Evolutionary conservation across 2,329 filamentous ascomycete genomes (phyloP).

Genomic region (Fusarium gaditjirri): DNA sequence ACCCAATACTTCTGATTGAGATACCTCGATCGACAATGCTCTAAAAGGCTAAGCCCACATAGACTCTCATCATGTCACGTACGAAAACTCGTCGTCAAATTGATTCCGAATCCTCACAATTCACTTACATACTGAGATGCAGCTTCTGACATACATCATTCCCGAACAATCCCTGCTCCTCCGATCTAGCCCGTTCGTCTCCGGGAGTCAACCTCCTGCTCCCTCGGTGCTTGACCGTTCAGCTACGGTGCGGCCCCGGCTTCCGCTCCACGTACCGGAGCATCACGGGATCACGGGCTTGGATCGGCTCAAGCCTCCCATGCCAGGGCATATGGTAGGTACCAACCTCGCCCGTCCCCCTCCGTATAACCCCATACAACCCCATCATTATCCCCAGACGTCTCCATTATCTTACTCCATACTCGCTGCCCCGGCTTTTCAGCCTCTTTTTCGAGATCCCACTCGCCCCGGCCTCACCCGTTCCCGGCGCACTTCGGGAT

Average conservation of each 20-base stretch:
- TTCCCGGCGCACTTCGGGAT: slow-evolving; percentile 43
- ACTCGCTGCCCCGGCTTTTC: slow-evolving; percentile 40
- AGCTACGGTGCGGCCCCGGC: slow-evolving; percentile 41
- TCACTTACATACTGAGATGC: slow-evolving; percentile 23
- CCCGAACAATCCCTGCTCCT: slow-evolving; percentile 38
- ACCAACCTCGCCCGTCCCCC: slow-evolving; percentile 22
- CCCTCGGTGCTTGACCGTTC: slow-evolving; percentile 39
- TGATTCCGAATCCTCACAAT: slow-evolving; percentile 10
- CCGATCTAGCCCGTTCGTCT: slow-evolving; percentile 43
- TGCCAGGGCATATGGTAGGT: slow-evolving; percentile 13
- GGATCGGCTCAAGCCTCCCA: slow-evolving; percentile 41
- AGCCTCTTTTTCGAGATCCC: slow-evolving; percentile 41
- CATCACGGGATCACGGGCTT: slow-evolving; percentile 46
- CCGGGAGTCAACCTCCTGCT: slow-evolving; percentile 14
- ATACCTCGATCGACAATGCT: slow-evolving; percentile 10
- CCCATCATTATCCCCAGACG: slow-evolving; percentile 22
- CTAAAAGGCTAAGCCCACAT: slow-evolving; percentile 17
- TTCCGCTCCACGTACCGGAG: slow-evolving; percentile 44
- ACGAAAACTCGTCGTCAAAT: slow-evolving; percentile 17
- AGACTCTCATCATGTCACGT: slow-evolving; percentile 18
- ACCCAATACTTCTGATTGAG: not conserved
- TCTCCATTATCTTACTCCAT: slow-evolving; percentile 39
- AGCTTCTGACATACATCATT: slow-evolving; percentile 13
- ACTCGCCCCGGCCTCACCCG: slow-evolving; percentile 43
- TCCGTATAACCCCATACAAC: slow-evolving; percentile 33